Base-by-base conservation (phyloP, 148 eudicot genomes). In the Camellia japonica region DNA sequence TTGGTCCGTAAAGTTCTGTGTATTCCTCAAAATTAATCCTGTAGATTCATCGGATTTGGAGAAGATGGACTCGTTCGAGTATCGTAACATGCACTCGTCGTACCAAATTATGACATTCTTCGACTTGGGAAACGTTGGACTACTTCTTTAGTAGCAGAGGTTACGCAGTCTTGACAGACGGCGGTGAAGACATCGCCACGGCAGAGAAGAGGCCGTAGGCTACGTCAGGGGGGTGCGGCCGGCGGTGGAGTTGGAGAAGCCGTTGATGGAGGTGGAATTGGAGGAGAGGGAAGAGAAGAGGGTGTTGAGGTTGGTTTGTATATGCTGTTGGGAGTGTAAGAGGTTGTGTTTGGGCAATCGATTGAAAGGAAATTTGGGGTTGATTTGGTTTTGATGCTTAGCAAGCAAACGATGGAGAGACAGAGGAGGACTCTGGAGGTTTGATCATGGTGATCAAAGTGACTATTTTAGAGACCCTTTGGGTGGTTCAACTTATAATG, bases 161-260 rank as follows among this genome's bases (percentile, higher is more conserved):
- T 8, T 0, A 85, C 87, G n/a, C 90, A 88, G n/a, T 70, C 44
- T 3, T 13, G 16, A 13, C 88, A 88, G 0, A 41, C 30, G 66
- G 43, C 20, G 41, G 49, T 11, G 30, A 46, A 64, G 14, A 81
- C 79, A 71, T 86, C 90, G 8, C 88, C 87, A 2, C 82, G 85
- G 73, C 90, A 88, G n/a, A 85, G 76, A 75, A 88, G 69, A 77
- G 75, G 74, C 90, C 86, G 49, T 87, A 83, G 76, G 83, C 82
- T 7, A 61, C 3, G 52, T 71, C 63, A 2, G 49, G 20, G 1
- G 74, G 18, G 63, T 44, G 41, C 1, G 52, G 1, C 73, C 86
- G 30, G 79, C 79, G 3, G 79, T 49, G 75, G 15, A 51, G 60
- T 52, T 51, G 41, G 7, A 72, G 75, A 52, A 69, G 9, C 73